A percentile compares a stretch with the other conserved stretches of the same genome.
Evolutionary conservation across 2,329 filamentous ascomycete genomes (phyloP).

Genomic region (Trichoderma koningii): DNA sequence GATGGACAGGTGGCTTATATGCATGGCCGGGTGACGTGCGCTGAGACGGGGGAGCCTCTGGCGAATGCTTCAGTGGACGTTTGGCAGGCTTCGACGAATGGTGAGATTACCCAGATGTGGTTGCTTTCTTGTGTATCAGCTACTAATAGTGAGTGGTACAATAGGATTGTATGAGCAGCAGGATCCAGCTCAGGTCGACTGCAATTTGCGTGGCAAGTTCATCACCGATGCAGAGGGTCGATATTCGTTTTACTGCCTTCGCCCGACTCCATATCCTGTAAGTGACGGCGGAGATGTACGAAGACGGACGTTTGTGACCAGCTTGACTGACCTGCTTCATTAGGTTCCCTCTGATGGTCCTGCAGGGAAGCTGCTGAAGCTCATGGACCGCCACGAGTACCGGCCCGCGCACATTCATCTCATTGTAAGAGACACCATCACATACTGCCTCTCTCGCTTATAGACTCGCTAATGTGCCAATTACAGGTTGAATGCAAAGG

Average conservation of each 20-base stretch:
- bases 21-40: slow-evolving; percentile 61
- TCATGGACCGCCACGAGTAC: slow-evolving; percentile 59
- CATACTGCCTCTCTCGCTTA: accelerated
- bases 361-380: slow-evolving; percentile 51
- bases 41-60: slow-evolving; percentile 64
- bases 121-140: background rate
- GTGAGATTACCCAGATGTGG: slow-evolving; percentile 36
- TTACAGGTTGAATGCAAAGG: slow-evolving; percentile 51
- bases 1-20: slow-evolving; percentile 60
- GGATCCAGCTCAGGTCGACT: slow-evolving; percentile 68
- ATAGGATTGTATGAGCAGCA: slow-evolving; percentile 68
- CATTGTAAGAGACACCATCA: slow-evolving; percentile 44
- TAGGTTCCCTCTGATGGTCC: slow-evolving; percentile 53
- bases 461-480: background rate
- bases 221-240: slow-evolving; percentile 64
- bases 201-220: slow-evolving; percentile 74
- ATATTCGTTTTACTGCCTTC: slow-evolving; percentile 63
- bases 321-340: background rate
- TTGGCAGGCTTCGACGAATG: slow-evolving; percentile 78
- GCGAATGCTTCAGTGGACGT: slow-evolving; percentile 69
- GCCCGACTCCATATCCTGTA: slow-evolving; percentile 59
- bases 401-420: slow-evolving; percentile 64
- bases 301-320: background rate
- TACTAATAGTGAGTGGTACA: background rate
- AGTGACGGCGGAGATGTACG: slow-evolving; percentile 18